phyloP scores from a whole-genome alignment of 2,329 filamentous ascomycete species.

The Didymella exigua region DNA sequence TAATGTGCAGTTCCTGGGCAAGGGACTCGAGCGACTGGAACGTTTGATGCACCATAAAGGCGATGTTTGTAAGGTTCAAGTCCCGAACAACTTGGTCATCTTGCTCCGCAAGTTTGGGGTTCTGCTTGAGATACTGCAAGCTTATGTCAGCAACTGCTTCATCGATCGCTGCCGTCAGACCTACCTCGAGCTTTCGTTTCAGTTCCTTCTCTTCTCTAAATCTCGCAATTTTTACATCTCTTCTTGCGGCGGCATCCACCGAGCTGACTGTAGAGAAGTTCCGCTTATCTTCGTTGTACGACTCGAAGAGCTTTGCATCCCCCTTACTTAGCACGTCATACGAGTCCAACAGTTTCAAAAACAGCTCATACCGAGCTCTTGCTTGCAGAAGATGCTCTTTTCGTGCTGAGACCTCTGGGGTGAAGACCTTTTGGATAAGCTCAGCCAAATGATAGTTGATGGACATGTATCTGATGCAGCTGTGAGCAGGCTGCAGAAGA shows the following conservation, averaged over 20 bases:
- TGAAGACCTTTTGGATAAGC: slow-evolving; percentile 71
- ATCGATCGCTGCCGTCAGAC: slow-evolving; percentile 11
- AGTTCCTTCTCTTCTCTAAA: slow-evolving; percentile 87
- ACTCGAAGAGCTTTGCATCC: slow-evolving; percentile 72
- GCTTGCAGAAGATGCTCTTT: slow-evolving; percentile 67
- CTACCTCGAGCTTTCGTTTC: slow-evolving; percentile 77
- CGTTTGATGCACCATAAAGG: slow-evolving; percentile 75
- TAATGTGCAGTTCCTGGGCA: slow-evolving; percentile 80
- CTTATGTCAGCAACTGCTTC: slow-evolving; percentile 16
- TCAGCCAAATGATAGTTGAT: slow-evolving; percentile 81
- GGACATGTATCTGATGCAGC: slow-evolving; percentile 67
- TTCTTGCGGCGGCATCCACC: slow-evolving; percentile 69
- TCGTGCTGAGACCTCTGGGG: slow-evolving; percentile 59
- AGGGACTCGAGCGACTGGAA: slow-evolving; percentile 89
- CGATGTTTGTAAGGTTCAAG: slow-evolving; percentile 76
- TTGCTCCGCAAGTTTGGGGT: slow-evolving; percentile 66
- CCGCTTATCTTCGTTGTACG: slow-evolving; percentile 73
- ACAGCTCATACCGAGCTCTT: slow-evolving; percentile 75
- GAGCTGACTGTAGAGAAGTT: slow-evolving; percentile 74
- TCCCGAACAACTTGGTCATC: slow-evolving; percentile 86
- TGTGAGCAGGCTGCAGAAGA: slow-evolving; percentile 9
- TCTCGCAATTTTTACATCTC: slow-evolving; percentile 83
- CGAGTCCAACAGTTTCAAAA: slow-evolving; percentile 74
- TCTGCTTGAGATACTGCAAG: slow-evolving; percentile 62
- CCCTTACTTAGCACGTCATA: slow-evolving; percentile 73